Evolutionary conservation across 768 basidiomycete species (phyloP), one percentile per base, ranked within the genome.

Genomic region (Mycena chlorophos): DNA sequence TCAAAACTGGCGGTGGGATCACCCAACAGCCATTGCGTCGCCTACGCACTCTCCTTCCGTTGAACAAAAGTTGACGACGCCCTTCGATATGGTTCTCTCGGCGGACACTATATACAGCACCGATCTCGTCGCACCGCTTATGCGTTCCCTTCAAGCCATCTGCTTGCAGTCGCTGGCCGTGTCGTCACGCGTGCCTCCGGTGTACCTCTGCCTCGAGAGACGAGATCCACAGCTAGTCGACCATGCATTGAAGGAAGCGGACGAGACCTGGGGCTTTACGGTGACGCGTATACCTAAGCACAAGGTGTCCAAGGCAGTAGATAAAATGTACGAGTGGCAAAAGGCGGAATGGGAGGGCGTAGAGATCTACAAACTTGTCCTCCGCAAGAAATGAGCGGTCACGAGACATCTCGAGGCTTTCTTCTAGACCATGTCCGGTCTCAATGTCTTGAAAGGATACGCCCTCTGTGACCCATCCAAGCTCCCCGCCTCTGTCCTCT

Each of bases 101-200:
- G 86, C 93, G 50, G 94, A 96, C 70, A 95, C 94, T 0, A 72
- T 94, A 34, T 95, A 94, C 68, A 67, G 75, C 25, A 64, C 75
- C 2, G 72, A 78, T 3, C 84, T 94, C 43, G 69, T 86, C 29
- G 65, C 75, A 16, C 92, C 90, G 0, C 82, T 95, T 48, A 78
- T 94, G 23, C 79, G 83, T 51, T 83, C 91, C 17, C 69, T 94
- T 4, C 79, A 79, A 34, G 73, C 74, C 22, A 71, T 91, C 19
- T 80, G 78, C 65, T 68, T 63, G 5, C 50, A 67, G 42, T 82
- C 81, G 10, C 25, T 61, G 1, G 55, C 66, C 17, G 56, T 64
- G 4, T 67, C 72, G 22, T 46, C 65, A 3, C 73, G 73, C 30
- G 60, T 70, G 30, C 84, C 88, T 0, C 73, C 77, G 0, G 70